A percentile compares a stretch with the other conserved stretches of the same genome.
phyloP scores from a whole-genome alignment of 768 basidiomycete species.

The Pleurotus salmoneostramineus region DNA sequence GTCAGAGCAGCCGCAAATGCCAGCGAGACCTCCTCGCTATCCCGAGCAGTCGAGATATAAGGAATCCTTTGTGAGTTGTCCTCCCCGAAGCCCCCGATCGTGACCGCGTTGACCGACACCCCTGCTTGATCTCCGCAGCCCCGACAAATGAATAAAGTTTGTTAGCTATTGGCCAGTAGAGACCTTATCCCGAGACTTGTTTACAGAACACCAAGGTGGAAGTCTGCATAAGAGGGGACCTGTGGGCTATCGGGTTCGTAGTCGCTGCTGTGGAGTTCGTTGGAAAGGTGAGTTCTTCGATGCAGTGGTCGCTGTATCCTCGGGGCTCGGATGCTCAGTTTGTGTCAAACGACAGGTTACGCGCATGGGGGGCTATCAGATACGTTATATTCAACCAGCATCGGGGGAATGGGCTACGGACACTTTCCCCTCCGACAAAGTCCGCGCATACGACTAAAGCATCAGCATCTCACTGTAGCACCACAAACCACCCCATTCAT shows the following conservation, averaged over 20 bases:
- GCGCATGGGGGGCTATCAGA: neutral
- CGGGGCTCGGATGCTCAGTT: neutral
- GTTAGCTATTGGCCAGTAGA: neutral
- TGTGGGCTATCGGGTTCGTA: conserved; percentile 29
- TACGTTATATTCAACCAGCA: conserved; percentile 3
- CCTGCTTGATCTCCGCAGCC: neutral
- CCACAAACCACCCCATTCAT: neutral
- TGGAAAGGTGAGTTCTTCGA: neutral
- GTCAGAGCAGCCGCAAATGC: conserved; percentile 1
- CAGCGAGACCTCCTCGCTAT: conserved; percentile 1
- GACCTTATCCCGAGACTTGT: neutral
- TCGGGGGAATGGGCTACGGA: conserved; percentile 6
- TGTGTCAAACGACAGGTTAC: neutral
- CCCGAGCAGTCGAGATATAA: conserved; percentile 3
- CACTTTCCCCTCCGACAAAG: conserved; percentile 5
- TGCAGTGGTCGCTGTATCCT: neutral
- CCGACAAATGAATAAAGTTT: neutral
- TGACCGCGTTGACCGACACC: neutral
- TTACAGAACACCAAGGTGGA: conserved; percentile 20
- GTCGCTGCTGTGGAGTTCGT: conserved; percentile 16
- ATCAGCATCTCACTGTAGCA: neutral
- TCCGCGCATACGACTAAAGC: conserved; percentile 2
- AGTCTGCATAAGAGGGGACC: conserved; percentile 21
- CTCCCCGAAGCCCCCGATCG: neutral
- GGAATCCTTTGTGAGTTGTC: neutral